Evolutionary conservation across 2,329 filamentous ascomycete genomes (phyloP).

Genomic region (Emmonsia crescens): DNA sequence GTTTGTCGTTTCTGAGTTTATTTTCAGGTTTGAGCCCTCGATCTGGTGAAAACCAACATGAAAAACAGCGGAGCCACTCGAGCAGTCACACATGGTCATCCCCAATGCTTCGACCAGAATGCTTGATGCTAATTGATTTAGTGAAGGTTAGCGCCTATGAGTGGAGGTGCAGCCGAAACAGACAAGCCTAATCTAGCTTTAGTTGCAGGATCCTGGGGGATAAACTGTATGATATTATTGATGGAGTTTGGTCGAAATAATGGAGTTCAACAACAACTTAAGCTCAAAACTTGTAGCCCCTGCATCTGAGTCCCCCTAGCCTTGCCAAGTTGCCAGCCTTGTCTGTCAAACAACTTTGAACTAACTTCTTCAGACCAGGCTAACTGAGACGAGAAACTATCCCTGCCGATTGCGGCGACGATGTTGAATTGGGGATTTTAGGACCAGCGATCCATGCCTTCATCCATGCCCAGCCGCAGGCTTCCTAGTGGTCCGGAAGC

Average conservation of each 20-base stretch:
- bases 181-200: background rate
- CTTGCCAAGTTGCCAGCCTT: background rate
- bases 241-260: no score
- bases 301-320: background rate
- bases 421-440: background rate
- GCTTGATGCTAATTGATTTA: no score
- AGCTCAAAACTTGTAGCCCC: background rate
- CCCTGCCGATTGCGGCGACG: background rate
- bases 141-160: no score
- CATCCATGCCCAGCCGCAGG: background rate
- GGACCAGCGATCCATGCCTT: no score
- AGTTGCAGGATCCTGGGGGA: no score
- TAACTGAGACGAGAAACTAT: background rate
- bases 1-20: background rate
- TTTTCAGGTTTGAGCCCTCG: background rate
- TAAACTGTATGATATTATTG: no score
- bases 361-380: background rate
- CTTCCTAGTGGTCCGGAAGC: background rate
- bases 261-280: background rate
- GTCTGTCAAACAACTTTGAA: background rate
- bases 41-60: background rate
- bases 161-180: no score
- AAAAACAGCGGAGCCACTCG: background rate
- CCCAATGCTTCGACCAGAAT: no score
- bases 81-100: background rate